Evolutionary conservation across 1,284 basidiomycete species (phyloP).

Genomic region (Leucoagaricus sp.): DNA sequence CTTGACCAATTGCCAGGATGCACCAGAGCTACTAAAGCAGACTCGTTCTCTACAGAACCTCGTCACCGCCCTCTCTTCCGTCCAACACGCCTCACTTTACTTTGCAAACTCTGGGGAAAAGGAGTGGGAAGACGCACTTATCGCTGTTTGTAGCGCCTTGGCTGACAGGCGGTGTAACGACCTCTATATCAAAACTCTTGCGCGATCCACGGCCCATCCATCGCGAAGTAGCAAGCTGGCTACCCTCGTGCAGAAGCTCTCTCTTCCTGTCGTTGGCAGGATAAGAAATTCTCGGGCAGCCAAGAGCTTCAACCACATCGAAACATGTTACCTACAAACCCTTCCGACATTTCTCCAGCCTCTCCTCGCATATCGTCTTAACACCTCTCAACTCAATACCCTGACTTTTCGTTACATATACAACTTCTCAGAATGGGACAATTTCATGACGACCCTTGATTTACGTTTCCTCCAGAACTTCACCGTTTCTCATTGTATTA

Average conservation of each 20-base stretch:
- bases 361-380: slow-evolving; percentile 11
- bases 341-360: slow-evolving; percentile 18
- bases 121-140: slow-evolving; percentile 10
- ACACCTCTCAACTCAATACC: slow-evolving; percentile 11
- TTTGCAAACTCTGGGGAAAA: neutral
- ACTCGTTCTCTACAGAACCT: slow-evolving; percentile 3
- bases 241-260: slow-evolving; percentile 4
- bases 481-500: slow-evolving; percentile 16
- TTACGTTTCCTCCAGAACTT: slow-evolving; percentile 14
- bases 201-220: neutral
- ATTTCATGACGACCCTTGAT: slow-evolving; percentile 9
- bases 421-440: slow-evolving; percentile 17
- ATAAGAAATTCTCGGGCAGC: neutral
- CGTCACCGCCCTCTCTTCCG: neutral
- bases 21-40: neutral
- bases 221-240: neutral
- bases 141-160: neutral
- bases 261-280: neutral
- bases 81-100: neutral
- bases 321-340: slow-evolving; percentile 14
- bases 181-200: slow-evolving; percentile 11
- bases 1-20: slow-evolving; percentile 7
- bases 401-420: slow-evolving; percentile 18
- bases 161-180: slow-evolving; percentile 2
- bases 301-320: neutral